phyloP scores from a whole-genome alignment of 306 rosid genomes.

The Corylus avellana region DNA sequence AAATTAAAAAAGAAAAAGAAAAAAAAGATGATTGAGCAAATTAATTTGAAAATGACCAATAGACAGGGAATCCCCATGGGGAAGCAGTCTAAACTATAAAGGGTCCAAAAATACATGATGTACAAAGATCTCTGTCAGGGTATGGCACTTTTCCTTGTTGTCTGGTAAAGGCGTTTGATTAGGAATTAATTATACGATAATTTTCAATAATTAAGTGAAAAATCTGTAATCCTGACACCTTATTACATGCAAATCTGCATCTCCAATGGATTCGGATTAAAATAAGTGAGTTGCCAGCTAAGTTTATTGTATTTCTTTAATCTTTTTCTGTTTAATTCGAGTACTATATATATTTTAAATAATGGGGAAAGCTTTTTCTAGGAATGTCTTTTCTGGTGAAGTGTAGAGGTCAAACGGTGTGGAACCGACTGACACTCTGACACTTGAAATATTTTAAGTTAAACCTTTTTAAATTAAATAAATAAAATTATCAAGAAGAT shows the following conservation, averaged over 20 bases:
- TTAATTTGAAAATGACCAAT: conserved; percentile 28
- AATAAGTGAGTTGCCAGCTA: conserved; percentile 18
- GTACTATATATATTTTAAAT: neutral
- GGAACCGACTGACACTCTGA: conserved; percentile 35
- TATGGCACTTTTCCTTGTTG: neutral
- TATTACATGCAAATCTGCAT: neutral
- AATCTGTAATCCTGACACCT: neutral
- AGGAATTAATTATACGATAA: neutral
- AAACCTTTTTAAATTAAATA: neutral
- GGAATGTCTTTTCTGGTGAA: conserved; percentile 45
- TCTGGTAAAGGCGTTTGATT: neutral
- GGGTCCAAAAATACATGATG: conserved; percentile 45
- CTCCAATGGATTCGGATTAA: neutral
- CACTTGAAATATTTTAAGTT: conserved; percentile 22
- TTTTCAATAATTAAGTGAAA: neutral
- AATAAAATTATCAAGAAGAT: conserved; percentile 20
- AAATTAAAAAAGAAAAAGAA: neutral
- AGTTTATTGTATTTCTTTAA: neutral
- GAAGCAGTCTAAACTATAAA: conserved; percentile 33
- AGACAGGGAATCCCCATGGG: conserved; percentile 54
- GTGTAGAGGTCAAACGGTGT: conserved; percentile 36
- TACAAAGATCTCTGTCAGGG: conserved; percentile 42
- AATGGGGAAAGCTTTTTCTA: conserved; percentile 10
- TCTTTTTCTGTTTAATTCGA: neutral
- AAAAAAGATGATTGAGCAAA: conserved; percentile 16